Evolutionary conservation across 73 alveolate genomes (phyloP), one percentile per base, ranked within the genome.

Genomic region (Paramecium biaurelia): DNA sequence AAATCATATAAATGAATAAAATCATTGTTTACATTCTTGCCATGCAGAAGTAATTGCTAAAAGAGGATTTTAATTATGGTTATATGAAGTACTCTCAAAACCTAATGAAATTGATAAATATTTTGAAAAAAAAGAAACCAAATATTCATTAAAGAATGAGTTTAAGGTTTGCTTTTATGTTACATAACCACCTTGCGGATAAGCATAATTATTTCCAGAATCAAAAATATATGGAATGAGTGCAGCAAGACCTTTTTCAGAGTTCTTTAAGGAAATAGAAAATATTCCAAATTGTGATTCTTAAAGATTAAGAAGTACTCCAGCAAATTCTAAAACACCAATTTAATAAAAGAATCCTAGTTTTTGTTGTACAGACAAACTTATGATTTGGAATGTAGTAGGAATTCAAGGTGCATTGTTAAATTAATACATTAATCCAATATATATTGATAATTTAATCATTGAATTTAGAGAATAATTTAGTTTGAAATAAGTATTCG

Each of bases 11-110:
- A 35, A 72, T 28, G 86, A 72, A 35, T 32, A 42, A 26, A 63
- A 63, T 28, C 45, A 72, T 72, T 34, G 57, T 34, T 37, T 72
- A 34, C 86, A 72, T 37, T 20, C 35, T 72, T 72, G 86, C 18
- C 86, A 72, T 72, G 86, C 86, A 5, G 86, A 72, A 72, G 58
- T 72, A 9, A 72, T 72, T n/a, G 63, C 86, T 4, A 72, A 72
- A 72, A 11, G 86, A 15, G 86, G 59, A 5, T 72, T 72, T 72
- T 37, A 72, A 38, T 32, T 72, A 38, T 72, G 86, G 86, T 28
- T 72, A n/a, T 72, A 72, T 72, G 45, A 72, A 34, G 38, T 21
- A 3, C 18, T 72, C 57, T 32, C 32, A 14, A 72, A 72, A 8
- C 68, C 68, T 26, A 20, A 63, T 26, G 84, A 63, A 14, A 63